Conservation (phyloP, 2,329 filamentous ascomycete genomes). For the Aspergillus sp. region DNA sequence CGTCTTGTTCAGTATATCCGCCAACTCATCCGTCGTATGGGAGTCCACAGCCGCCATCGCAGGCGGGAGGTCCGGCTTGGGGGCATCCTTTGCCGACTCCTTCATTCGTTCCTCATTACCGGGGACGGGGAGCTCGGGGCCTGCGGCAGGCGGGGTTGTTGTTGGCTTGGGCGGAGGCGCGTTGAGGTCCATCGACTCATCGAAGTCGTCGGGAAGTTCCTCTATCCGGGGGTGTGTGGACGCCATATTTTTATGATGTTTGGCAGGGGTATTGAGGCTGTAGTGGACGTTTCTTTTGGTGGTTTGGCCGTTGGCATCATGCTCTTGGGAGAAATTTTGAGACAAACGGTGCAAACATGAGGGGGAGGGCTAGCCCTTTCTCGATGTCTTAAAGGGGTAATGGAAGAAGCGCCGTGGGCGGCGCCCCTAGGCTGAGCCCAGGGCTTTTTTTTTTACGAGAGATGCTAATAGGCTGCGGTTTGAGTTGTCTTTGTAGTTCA, state of each 20-base stretch:
- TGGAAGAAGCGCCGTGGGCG: too few species aligned
- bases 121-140: conserved; percentile 36
- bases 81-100: conserved; percentile 29
- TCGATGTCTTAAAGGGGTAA: background rate
- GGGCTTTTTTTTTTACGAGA: background rate
- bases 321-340: background rate
- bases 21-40: conserved; percentile 60
- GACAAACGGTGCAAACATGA: conserved; percentile 33
- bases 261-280: background rate
- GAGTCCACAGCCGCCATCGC: conserved; percentile 58
- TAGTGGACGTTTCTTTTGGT: background rate
- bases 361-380: conserved; percentile 21
- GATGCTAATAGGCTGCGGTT: too few species aligned
- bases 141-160: conserved; percentile 19
- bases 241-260: conserved; percentile 52
- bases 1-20: conserved; percentile 65
- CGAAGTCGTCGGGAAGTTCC: conserved; percentile 53
- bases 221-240: conserved; percentile 51
- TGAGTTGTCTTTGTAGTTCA: background rate
- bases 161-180: conserved; percentile 23
- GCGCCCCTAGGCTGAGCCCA: too few species aligned
- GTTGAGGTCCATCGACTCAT: conserved; percentile 47
- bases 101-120: conserved; percentile 39
- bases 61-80: conserved; percentile 54
- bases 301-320: background rate